phyloP scores from a whole-genome alignment of 805 yeast genomes.

The Pichia gijzeniarum region DNA sequence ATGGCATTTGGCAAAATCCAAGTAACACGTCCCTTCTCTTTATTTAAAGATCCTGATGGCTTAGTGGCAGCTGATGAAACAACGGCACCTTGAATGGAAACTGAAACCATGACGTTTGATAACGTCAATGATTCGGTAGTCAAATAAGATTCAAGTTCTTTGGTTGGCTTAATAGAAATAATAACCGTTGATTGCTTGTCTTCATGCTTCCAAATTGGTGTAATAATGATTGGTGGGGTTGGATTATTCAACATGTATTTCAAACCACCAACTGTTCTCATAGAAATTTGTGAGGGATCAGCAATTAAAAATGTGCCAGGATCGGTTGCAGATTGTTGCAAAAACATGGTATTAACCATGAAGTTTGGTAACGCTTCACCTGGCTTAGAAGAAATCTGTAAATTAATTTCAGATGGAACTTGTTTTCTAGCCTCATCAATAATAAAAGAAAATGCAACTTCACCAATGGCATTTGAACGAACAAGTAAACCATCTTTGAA shows the following conservation, averaged over 20 bases:
- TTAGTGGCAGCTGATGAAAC: conserved; percentile 75
- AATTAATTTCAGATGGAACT: conserved; percentile 38
- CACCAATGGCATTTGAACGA: conserved; percentile 69
- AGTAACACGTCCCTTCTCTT: conserved; percentile 76
- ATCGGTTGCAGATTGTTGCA: conserved; percentile 33
- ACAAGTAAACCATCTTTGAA: conserved; percentile 60
- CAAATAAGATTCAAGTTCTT: conserved; percentile 34
- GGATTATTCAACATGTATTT: conserved; percentile 57
- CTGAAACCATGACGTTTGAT: conserved; percentile 56
- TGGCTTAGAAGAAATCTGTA: conserved; percentile 34
- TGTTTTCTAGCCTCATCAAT: conserved; percentile 26
- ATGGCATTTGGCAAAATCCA: conserved; percentile 60
- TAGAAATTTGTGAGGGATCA: conserved; percentile 44
- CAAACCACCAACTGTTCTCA: conserved; percentile 72
- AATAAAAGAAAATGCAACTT: conserved; percentile 72
- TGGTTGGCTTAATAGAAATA: conserved; percentile 56
- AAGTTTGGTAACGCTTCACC: conserved; percentile 37
- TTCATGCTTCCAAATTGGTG: conserved; percentile 90
- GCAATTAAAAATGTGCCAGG: conserved; percentile 33
- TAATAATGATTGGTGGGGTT: conserved; percentile 59
- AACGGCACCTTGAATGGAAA: conserved; percentile 55
- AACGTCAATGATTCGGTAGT: conserved; percentile 34
- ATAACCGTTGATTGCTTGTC: conserved; percentile 79
- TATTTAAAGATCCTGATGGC: conserved; percentile 88
- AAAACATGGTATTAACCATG: conserved; percentile 46